Evolutionary conservation across 495 filamentous ascomycete species (phyloP).

Genomic region (Tirmania nivea): DNA sequence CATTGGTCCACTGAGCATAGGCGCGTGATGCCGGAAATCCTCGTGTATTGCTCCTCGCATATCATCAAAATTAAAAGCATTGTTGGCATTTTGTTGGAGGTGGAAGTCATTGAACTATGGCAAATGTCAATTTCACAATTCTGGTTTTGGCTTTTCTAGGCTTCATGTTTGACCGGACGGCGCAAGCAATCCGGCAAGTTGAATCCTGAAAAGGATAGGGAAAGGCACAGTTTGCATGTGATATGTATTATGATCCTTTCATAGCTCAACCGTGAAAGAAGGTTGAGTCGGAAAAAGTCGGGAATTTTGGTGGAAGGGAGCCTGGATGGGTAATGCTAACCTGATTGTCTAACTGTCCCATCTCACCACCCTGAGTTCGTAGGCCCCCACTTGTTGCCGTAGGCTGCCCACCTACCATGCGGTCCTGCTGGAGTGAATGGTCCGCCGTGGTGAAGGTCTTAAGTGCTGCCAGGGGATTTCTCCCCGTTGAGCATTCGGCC

Average conservation of each 20-base stretch:
- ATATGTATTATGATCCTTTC: slow-evolving; percentile 40
- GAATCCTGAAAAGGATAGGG: too few species aligned
- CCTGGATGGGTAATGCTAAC: slow-evolving; percentile 21
- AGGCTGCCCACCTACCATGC: slow-evolving; percentile 51
- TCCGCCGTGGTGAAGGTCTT: slow-evolving; percentile 87
- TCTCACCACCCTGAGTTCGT: slow-evolving; percentile 29
- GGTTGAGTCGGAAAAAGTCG: slow-evolving; percentile 27
- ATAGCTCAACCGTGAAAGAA: slow-evolving; percentile 52
- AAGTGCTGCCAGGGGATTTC: slow-evolving; percentile 90
- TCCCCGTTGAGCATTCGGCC: slow-evolving; percentile 88
- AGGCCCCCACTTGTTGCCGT: slow-evolving; percentile 38
- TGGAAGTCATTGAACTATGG: too few species aligned
- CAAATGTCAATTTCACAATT: too few species aligned
- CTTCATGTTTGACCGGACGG: too few species aligned
- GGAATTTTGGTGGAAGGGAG: slow-evolving; percentile 27
- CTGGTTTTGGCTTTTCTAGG: too few species aligned
- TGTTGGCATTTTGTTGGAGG: too few species aligned
- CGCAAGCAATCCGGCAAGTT: too few species aligned
- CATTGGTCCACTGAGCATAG: too few species aligned
- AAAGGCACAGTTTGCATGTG: slow-evolving; percentile 21
- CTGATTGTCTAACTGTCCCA: slow-evolving; percentile 40
- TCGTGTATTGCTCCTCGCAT: too few species aligned
- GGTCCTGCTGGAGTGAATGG: slow-evolving; percentile 77
- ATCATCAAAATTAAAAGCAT: too few species aligned
- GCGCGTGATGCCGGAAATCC: too few species aligned